phyloP scores from a whole-genome alignment of 1,284 basidiomycete genomes.

The Xerocomus amazonicus region DNA sequence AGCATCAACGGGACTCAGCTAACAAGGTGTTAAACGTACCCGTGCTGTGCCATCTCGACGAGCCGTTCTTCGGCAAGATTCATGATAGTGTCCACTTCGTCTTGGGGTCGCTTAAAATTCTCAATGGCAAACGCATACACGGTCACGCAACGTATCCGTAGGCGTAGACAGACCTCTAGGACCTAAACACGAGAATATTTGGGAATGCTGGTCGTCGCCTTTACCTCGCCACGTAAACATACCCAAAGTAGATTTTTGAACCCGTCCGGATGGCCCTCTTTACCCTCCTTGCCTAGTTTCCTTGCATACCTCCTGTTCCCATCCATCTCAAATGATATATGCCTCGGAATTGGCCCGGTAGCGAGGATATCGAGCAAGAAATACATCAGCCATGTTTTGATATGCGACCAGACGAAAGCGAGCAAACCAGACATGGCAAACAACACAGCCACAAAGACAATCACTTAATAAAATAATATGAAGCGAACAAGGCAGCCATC shows the following conservation, averaged over 20 bases:
- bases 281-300: slow-evolving; percentile 57
- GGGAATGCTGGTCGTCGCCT: not conserved
- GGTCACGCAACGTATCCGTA: slow-evolving; percentile 80
- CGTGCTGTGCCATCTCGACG: slow-evolving; percentile 77
- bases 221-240: slow-evolving; percentile 27
- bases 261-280: slow-evolving; percentile 83
- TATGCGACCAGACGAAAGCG: slow-evolving; percentile 10
- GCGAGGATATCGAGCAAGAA: slow-evolving; percentile 62
- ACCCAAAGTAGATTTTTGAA: slow-evolving; percentile 82
- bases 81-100: slow-evolving; percentile 91
- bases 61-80: slow-evolving; percentile 79
- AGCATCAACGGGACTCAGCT: not conserved
- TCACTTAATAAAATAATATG: too few relatives aligned
- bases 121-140: slow-evolving; percentile 97
- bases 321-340: slow-evolving; percentile 98
- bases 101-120: slow-evolving; percentile 88
- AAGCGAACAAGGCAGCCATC: not conserved
- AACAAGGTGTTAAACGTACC: slow-evolving; percentile 46
- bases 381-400: slow-evolving; percentile 24
- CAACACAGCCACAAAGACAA: slow-evolving; percentile 23
- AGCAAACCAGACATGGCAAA: slow-evolving; percentile 7
- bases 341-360: slow-evolving; percentile 83
- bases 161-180: slow-evolving; percentile 75
- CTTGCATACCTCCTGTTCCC: slow-evolving; percentile 93
- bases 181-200: slow-evolving; percentile 46